A percentile compares a stretch with the other conserved stretches of the same genome.
phyloP scores from a whole-genome alignment of 2,329 filamentous ascomycete genomes.

The Pseudogymnoascus sp. region DNA sequence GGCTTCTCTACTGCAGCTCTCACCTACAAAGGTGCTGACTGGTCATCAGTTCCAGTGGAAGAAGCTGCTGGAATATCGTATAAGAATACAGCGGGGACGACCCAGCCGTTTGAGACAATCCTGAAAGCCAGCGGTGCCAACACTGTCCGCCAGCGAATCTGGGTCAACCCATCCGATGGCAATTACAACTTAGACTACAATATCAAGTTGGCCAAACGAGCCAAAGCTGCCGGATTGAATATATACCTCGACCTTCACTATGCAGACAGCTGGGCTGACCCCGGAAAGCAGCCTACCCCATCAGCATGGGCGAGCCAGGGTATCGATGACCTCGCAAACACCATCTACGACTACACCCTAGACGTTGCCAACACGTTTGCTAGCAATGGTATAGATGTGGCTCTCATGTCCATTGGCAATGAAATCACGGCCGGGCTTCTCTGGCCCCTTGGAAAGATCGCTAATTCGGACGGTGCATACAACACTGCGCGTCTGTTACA shows the following conservation, averaged over 20 bases:
- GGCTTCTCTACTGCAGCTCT: conserved; percentile 33
- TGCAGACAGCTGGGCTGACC: conserved; percentile 66
- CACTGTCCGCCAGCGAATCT: conserved; percentile 62
- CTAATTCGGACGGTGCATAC: conserved; percentile 34
- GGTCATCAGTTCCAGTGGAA: conserved; percentile 58
- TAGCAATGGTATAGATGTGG: conserved; percentile 44
- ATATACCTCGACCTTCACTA: conserved; percentile 56
- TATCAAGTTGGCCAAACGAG: conserved; percentile 56
- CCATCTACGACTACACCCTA: conserved; percentile 62
- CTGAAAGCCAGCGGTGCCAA: conserved; percentile 56
- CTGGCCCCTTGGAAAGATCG: conserved; percentile 54
- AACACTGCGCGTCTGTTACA: conserved; percentile 59
- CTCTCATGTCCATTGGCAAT: conserved; percentile 64
- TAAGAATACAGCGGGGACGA: conserved; percentile 46
- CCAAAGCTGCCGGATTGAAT: conserved; percentile 52
- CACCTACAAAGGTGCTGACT: conserved; percentile 60
- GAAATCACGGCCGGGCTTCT: conserved; percentile 63
- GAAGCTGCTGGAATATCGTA: conserved; percentile 55
- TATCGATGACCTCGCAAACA: conserved; percentile 50
- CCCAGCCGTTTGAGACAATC: conserved; percentile 54
- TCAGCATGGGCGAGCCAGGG: conserved; percentile 51
- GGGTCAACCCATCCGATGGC: conserved; percentile 60
- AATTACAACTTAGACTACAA: conserved; percentile 66
- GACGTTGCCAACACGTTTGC: conserved; percentile 55
- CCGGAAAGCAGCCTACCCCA: conserved; percentile 43